These are phyloP conservation scores for Malus hybrid DNA, from an alignment of 331 rosid species.

Conservation along the genomic window DNA sequence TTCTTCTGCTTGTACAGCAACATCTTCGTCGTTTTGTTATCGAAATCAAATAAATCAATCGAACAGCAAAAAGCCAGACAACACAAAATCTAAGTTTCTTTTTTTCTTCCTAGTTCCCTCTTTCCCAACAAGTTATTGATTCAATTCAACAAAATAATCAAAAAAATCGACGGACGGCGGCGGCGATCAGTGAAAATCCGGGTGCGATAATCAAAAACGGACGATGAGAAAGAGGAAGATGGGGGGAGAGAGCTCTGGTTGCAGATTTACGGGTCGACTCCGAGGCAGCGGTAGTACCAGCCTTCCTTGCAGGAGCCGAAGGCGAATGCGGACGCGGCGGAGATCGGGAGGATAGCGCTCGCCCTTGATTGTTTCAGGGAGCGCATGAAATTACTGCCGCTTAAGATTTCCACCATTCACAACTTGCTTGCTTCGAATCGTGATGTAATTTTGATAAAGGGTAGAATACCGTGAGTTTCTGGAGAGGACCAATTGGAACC, in stretches of 20 bases:
- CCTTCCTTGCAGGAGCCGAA: slow-evolving; percentile 93
- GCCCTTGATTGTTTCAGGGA: slow-evolving; percentile 53
- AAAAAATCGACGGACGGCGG: not conserved
- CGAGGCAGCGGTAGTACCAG: slow-evolving; percentile 99
- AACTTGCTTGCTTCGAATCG: slow-evolving; percentile 15
- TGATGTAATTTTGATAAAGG: not conserved
- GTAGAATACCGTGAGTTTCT: not conserved
- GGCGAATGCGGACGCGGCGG: slow-evolving; percentile 47
- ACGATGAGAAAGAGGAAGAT: not conserved
- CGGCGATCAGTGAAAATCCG: not conserved
- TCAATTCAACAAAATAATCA: no score
- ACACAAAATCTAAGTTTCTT: not conserved
- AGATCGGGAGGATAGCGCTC: slow-evolving; percentile 68
- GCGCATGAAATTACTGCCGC: slow-evolving; percentile 60
- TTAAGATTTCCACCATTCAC: slow-evolving; percentile 94
- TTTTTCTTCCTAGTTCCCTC: not conserved
- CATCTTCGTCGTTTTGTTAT: slow-evolving; percentile 27
- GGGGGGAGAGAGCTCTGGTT: not conserved
- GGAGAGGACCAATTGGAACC: not conserved
- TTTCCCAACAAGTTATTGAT: not conserved
- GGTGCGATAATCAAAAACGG: not conserved
- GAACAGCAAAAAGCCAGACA: not conserved
- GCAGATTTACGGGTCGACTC: slow-evolving; percentile 73
- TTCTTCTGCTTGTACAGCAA: slow-evolving; percentile 80
- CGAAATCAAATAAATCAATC: not conserved